These are phyloP conservation scores for Yarrowia sp. DNA, from an alignment of 805 yeast genomes.

Conservation along the genomic window DNA sequence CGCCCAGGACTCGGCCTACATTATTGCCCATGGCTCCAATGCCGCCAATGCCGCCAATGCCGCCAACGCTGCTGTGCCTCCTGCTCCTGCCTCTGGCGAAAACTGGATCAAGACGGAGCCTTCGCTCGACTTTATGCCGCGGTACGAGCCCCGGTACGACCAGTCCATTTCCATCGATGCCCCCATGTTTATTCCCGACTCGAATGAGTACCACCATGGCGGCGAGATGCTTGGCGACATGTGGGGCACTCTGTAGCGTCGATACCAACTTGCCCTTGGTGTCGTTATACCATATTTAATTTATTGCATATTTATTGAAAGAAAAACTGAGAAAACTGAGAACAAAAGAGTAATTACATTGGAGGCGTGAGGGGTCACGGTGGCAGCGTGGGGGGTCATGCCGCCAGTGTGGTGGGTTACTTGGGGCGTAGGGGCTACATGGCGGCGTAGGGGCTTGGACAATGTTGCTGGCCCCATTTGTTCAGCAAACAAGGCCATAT, in stretches of 20 bases:
- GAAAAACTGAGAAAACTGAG: too few relatives aligned
- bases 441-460: too few relatives aligned
- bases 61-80: too few relatives aligned
- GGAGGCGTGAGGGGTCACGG: too few relatives aligned
- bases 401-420: too few relatives aligned
- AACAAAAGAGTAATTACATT: too few relatives aligned
- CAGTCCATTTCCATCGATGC: not conserved
- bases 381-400: too few relatives aligned
- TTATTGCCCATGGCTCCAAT: not conserved
- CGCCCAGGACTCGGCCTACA: not conserved
- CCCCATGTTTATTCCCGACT: slow-evolving; percentile 17
- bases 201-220: not conserved
- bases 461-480: too few relatives aligned
- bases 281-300: slow-evolving; percentile 3
- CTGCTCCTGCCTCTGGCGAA: not conserved
- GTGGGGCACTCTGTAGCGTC: not conserved
- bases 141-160: slow-evolving; percentile 19
- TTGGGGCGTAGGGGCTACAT: too few relatives aligned
- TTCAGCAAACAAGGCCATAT: too few relatives aligned
- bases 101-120: slow-evolving; percentile 15
- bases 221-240: slow-evolving; percentile 7
- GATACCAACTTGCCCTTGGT: slow-evolving; percentile 4
- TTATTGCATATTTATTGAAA: slow-evolving; percentile 21
- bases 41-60: not conserved
- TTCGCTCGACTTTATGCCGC: not conserved